Conservation (phyloP, 805 yeast genomes). For the Zygosaccharomyces gambellarensis region DNA sequence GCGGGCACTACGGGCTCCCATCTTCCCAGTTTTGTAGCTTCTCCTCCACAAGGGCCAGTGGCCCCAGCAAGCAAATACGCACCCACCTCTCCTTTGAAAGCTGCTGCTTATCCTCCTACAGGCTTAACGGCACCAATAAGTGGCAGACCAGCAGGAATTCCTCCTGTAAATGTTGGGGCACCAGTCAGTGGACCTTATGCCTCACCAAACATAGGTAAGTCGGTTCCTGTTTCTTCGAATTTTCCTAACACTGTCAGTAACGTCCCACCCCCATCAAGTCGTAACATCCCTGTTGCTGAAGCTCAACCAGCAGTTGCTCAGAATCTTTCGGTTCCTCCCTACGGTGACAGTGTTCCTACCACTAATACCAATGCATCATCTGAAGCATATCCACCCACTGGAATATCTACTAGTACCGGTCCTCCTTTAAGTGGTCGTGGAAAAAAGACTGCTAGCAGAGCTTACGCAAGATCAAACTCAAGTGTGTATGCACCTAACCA, state of each 20-base stretch:
- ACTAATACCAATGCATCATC: slow-evolving; percentile 13
- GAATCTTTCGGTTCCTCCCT: background rate
- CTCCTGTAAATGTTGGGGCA: background rate
- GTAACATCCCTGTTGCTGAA: background rate
- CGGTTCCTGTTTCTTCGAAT: background rate
- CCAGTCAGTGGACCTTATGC: slow-evolving; percentile 4
- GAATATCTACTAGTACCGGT: background rate
- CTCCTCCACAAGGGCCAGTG: slow-evolving; percentile 3
- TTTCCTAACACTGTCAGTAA: background rate
- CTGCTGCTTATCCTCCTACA: slow-evolving; percentile 1
- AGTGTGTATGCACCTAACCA: slow-evolving; percentile 32
- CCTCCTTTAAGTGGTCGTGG: slow-evolving; percentile 4
- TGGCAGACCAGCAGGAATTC: background rate
- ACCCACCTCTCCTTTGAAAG: slow-evolving; percentile 7
- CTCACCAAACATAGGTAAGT: slow-evolving; percentile 1
- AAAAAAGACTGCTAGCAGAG: slow-evolving; percentile 11
- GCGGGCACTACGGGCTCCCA: slow-evolving; percentile 4
- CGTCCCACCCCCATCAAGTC: slow-evolving; percentile 4
- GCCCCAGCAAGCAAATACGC: slow-evolving; percentile 8
- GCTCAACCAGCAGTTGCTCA: slow-evolving; percentile 3
- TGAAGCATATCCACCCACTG: background rate
- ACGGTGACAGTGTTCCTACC: background rate
- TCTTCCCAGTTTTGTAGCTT: slow-evolving; percentile 2
- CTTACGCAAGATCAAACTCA: slow-evolving; percentile 31
- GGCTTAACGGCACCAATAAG: background rate